Evolutionary conservation across 345 rosid species (phyloP).

Genomic region (Hibiscus syriacus): DNA sequence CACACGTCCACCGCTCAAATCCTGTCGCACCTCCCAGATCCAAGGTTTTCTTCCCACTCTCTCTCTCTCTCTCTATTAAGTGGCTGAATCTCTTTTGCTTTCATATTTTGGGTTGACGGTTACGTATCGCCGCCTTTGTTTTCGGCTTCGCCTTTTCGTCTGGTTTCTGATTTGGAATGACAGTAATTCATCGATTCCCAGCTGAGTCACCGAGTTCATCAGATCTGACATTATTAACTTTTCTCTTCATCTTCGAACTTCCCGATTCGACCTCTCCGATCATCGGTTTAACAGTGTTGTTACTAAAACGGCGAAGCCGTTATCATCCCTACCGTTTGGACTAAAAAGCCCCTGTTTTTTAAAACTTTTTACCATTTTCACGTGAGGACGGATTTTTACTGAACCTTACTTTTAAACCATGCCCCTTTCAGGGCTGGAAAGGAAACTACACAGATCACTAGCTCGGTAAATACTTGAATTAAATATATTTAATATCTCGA

Average conservation of each 20-base stretch:
- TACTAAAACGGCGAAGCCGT: too few species aligned
- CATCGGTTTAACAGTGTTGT: too few species aligned
- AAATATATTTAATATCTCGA: too few species aligned
- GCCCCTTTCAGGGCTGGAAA: too few species aligned
- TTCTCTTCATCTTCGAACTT: neutral
- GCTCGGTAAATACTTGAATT: too few species aligned
- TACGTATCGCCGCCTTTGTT: neutral
- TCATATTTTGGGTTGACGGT: slow-evolving; percentile 5
- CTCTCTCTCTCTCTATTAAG: neutral
- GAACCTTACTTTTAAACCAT: neutral
- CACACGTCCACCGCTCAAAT: slow-evolving; percentile 27
- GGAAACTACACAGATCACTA: too few species aligned
- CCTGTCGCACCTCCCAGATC: slow-evolving; percentile 52
- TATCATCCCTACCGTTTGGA: too few species aligned
- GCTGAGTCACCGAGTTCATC: neutral
- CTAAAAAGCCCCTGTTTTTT: slow-evolving; percentile 14
- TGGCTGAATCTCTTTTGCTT: slow-evolving; percentile 2
- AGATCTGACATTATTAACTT: slow-evolving; percentile 3
- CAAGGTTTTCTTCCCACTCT: slow-evolving; percentile 41
- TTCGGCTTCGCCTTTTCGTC: neutral
- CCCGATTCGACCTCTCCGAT: slow-evolving; percentile 7
- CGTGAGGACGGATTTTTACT: slow-evolving; percentile 9
- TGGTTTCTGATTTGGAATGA: neutral
- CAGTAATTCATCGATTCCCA: neutral
- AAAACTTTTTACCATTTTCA: neutral